Base-by-base conservation (phyloP, 2,329 filamentous ascomycete species). In the Cordyceps militaris region DNA sequence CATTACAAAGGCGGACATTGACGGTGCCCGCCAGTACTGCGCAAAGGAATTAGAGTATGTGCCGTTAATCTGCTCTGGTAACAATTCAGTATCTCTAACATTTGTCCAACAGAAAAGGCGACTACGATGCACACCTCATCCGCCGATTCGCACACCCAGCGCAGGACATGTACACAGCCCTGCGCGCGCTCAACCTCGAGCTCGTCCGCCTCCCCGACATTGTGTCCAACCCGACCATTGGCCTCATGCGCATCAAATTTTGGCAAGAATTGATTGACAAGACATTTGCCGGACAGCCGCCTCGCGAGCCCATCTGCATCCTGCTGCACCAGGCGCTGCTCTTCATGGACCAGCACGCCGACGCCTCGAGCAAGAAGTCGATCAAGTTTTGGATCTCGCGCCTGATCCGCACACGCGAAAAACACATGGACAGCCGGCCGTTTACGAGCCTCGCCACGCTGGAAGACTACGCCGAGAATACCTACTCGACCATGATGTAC, bases 181-280 rank as follows among this genome's bases (percentile, higher is more conserved):
- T 99, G 59, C 89, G 93, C 62, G 88, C 92, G 52, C 85, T 99
- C 71, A 99, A 99, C 69, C 82, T 97, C 66, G 93, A 97, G 71
- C 83, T 97, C 60, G 89, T 93, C 46, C 84, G 89, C 58, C 88
- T 97, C 61, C 91, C 94, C 58, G 93, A 97, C 73, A 85, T 89
- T 13, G 92, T 94, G 21, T 94, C 89, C 48, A 94, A 88, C 60
- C 84, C 89, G n/a, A 87, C 87, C 4, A 89, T 97, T 60, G 93
- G 91, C 51, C 80, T 86, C 54, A 85, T 97, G 79, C 91, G 94
- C 62, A 87, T 96, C 73, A 90, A 96, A 71, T 97, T 97, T 77
- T 97, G 94, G 89, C 84, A 89, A 51, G 92, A 97, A 65, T 85
- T 89, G 4, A 77, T 99, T 53, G 82, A 87, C 56, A 86, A 87